Evolutionary conservation across 2,329 filamentous ascomycete species (phyloP), one percentile per base, ranked within the genome.

Genomic region (Trichophyton mentagrophytes): DNA sequence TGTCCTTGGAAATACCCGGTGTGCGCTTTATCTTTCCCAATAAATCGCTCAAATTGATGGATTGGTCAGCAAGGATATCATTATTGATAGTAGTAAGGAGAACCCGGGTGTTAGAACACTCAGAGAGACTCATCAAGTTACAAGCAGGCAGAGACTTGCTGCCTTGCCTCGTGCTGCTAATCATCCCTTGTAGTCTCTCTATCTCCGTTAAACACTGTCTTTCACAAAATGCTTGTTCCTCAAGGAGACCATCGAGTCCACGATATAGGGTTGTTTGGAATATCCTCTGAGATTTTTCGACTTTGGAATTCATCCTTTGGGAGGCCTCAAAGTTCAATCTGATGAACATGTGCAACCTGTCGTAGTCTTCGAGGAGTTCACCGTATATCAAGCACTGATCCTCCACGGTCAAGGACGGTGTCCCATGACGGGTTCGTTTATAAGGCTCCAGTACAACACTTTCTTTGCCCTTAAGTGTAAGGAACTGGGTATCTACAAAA

Each of bases 311-410:
- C 9, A 65, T 51, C 46, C 62, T 64, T 8, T 53, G n/a, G n/a
- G 66, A 60, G 13, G 63, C 67, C 49, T 67, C 61, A 11, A 58
- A 20, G 56, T 68, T 69, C 40, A 68, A 61, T 13, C 60, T 61
- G 40, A 58, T 61, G 46, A 62, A 67, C 61, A 63, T 63, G 30
- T 63, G 64, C 11, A 66, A 6, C 13, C 64, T 65, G 2, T 55
- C 44, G 3, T 67, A 60, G n/a, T 63, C 59, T n/a, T 61, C 36
- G 13, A 56, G 61, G 4, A 67, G 49, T 2, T 65, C 62, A 9
- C 20, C 8, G 15, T 62, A 30, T 11, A 51, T 38, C 8, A 56
- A 56, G 15, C 15, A n/a, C 25, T 59, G 8, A 47, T 63, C 25
- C 5, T 56, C 6, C 15, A 57, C 11, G 8, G 8, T 9, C 36